phyloP scores from a whole-genome alignment of 1,284 basidiomycete genomes.

The Ustilago sp. region DNA sequence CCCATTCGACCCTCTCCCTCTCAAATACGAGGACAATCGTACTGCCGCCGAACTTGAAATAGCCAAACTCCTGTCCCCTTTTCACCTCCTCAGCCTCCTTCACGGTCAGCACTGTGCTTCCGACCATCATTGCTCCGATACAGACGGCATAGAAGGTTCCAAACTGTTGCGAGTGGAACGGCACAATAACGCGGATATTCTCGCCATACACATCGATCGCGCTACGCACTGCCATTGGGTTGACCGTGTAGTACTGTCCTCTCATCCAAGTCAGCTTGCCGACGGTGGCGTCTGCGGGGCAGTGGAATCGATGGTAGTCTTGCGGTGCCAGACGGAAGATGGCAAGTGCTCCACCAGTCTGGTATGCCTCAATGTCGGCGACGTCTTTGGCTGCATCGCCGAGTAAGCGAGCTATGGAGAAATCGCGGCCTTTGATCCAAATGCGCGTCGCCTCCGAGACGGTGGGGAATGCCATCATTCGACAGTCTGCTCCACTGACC shows the following conservation, averaged over 20 bases:
- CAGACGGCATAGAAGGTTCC: conserved; percentile 58
- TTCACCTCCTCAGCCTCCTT: conserved; percentile 81
- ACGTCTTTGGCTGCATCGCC: conserved; percentile 72
- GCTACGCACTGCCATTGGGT: conserved; percentile 83
- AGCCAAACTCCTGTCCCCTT: conserved; percentile 86
- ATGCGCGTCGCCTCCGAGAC: conserved; percentile 85
- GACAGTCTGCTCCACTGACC: conserved; percentile 91
- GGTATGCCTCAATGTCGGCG: conserved; percentile 75
- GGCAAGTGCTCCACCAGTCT: conserved; percentile 80
- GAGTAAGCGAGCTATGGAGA: conserved; percentile 81
- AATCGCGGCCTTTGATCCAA: conserved; percentile 98
- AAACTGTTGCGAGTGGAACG: conserved; percentile 68
- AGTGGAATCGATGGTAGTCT: conserved; percentile 96
- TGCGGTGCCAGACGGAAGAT: conserved; percentile 82
- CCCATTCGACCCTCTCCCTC: conserved; percentile 83
- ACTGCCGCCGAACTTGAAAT: conserved; percentile 71
- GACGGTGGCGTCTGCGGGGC: conserved; percentile 82
- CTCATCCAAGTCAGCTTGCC: conserved; percentile 72
- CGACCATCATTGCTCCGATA: conserved; percentile 73
- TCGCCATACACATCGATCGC: conserved; percentile 93
- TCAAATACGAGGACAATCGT: conserved; percentile 72
- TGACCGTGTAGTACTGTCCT: conserved; percentile 70
- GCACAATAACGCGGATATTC: conserved; percentile 75
- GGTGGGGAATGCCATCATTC: conserved; percentile 90
- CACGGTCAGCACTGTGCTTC: conserved; percentile 82